Conservation (phyloP, 192 early-diverging fungal genomes). For the Coemansia sp. region DNA sequence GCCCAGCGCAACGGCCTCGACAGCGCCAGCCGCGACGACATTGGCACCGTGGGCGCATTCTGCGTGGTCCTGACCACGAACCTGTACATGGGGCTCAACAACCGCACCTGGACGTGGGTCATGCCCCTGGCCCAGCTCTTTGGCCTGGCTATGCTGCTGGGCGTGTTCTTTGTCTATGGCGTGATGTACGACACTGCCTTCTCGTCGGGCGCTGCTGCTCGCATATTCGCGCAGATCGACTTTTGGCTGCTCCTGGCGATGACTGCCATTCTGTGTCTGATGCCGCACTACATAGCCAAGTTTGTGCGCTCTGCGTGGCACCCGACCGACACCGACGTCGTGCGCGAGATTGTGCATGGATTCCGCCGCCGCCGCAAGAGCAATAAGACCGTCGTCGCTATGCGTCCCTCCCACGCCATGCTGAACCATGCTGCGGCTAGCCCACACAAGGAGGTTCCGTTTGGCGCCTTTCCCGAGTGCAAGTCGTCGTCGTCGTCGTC, state of each 20-base stretch:
- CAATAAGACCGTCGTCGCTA: background rate
- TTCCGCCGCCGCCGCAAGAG: constrained; percentile 29
- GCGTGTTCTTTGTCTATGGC: constrained; percentile 62
- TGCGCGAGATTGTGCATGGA: constrained; percentile 72
- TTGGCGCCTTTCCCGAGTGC: constrained; percentile 47
- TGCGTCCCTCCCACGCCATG: background rate
- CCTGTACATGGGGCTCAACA: constrained; percentile 74
- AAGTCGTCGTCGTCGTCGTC: too few relatives aligned
- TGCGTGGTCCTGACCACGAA: constrained; percentile 75
- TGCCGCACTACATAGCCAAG: constrained; percentile 73
- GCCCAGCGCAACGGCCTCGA: constrained; percentile 61
- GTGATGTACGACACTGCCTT: constrained; percentile 62
- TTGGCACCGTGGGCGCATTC: constrained; percentile 76
- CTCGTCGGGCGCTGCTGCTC: constrained; percentile 59
- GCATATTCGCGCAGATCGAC: constrained; percentile 62
- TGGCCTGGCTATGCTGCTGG: constrained; percentile 54
- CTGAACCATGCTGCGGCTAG: constrained; percentile 21
- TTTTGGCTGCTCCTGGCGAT: constrained; percentile 75
- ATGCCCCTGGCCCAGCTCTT: constrained; percentile 52
- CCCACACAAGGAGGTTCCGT: constrained; percentile 50
- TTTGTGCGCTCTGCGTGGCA: constrained; percentile 68
- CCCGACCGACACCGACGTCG: constrained; percentile 82
- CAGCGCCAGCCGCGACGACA: constrained; percentile 55
- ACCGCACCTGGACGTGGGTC: constrained; percentile 76
- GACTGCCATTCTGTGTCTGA: constrained; percentile 62